Base-by-base conservation (phyloP, 179 eudicot genomes). In the Drosera spatulata region DNA sequence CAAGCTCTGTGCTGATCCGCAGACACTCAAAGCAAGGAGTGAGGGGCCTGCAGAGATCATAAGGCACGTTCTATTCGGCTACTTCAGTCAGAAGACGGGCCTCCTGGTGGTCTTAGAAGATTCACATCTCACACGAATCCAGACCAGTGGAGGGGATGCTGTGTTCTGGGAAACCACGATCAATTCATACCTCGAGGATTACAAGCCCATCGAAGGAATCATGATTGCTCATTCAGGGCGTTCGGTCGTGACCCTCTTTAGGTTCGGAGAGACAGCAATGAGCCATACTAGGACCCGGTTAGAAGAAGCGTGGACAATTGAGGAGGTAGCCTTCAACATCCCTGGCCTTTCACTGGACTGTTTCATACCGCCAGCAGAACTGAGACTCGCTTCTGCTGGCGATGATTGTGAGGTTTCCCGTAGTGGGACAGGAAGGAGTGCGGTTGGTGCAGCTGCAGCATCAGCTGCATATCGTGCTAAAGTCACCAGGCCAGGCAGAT, bases 261-360 rank as follows among this genome's bases (percentile, higher is more conserved):
- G 94, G 65, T 91, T 91, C 12, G 97, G 96, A 5, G 97, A 91
- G 68, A 81, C 79, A 56, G 94, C 97, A 11, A 91, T 87, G 97
- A 91, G 97, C 72, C 97, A 91, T 70, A 85, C 96, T n/a, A 91
- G 82, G 71, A 91, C 97, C 0, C 78, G 94, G 63, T 87, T 91
- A 96, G 96, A 91, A 73, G 97, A 91, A 73, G 88, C 86, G 41
- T 91, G 97, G 97, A 85, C 96, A 2, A 91, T 91, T 37, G 96
- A 87, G 68, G 97, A 91, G 68, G 97, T 91, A 14, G 97, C 96
- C 3, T 91, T 91, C 59, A 91, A 91, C 50, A 80, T 91, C 53
- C 97, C 96, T 0, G 97, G 97, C 6, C 61, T 91, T 59, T 91
- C 96, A 6, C 5, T 81, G 7, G 97, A 90, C 72, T 91, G 97